Conservation (phyloP, 2,329 filamentous ascomycete genomes). For the Fusarium zealandicum region DNA sequence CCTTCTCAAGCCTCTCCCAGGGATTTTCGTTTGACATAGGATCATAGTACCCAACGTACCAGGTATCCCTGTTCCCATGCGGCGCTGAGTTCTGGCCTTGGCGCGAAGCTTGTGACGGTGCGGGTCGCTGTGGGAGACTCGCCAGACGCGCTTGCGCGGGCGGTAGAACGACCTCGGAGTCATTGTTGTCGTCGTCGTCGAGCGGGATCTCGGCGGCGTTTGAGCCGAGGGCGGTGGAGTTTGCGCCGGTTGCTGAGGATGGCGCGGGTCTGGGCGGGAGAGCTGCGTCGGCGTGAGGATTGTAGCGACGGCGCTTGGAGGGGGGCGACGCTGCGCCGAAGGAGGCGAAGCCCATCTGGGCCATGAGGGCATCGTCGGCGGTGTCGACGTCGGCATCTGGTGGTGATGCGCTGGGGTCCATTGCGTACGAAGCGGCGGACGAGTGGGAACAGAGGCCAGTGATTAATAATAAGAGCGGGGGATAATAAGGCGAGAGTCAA, state of each 20-base stretch:
- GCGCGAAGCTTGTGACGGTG: slow-evolving; percentile 8
- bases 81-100: slow-evolving; percentile 21
- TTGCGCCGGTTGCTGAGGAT: slow-evolving; percentile 44
- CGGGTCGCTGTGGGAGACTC: slow-evolving; percentile 46
- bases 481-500: neutral
- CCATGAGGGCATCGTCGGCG: slow-evolving; percentile 59
- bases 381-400: slow-evolving; percentile 10
- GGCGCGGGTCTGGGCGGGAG: slow-evolving; percentile 39
- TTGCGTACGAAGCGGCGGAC: neutral
- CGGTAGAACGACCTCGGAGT: slow-evolving; percentile 14
- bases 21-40: slow-evolving; percentile 75
- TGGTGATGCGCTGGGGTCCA: slow-evolving; percentile 12
- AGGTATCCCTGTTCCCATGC: slow-evolving; percentile 47
- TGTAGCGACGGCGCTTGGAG: slow-evolving; percentile 73
- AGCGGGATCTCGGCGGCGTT: slow-evolving; percentile 58
- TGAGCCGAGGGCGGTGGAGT: slow-evolving; percentile 47
- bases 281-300: slow-evolving; percentile 59
- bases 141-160: slow-evolving; percentile 44
- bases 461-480: neutral
- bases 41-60: slow-evolving; percentile 75
- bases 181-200: slow-evolving; percentile 51
- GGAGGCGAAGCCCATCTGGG: slow-evolving; percentile 74
- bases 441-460: neutral
- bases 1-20: slow-evolving; percentile 66
- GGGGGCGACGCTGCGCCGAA: slow-evolving; percentile 66